Evolutionary conservation across 1,284 basidiomycete species (phyloP), one percentile per base, ranked within the genome.

Genomic region (Ustilago loliicola): DNA sequence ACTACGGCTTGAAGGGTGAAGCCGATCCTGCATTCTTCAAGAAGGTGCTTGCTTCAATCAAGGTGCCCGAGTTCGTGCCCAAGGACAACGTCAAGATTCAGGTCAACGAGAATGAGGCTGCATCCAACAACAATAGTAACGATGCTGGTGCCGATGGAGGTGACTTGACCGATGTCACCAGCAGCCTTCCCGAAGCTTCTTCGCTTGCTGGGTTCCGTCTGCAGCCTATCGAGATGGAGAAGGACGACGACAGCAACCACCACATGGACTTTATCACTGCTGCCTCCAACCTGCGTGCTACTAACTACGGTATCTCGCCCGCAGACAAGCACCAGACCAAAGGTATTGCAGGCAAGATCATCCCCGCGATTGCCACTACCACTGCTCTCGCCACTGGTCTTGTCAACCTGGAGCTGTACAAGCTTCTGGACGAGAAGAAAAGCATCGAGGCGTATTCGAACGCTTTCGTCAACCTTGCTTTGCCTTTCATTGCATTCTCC

Each of bases 261-360:
- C 97, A 99, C 88, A 98, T 99, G 86, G 97, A 98, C 88, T 99
- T 99, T 87, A 98, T 99, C 88, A 98, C 96, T 40, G 94, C 97
- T 7, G 94, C 97, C 3, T 98, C 96, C 58, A 99, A 99, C 89
- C 90, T 99, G 73, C 93, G 97, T 53, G 97, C 97, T 1, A 90
- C 92, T 88, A 99, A 99, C 89, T 99, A 99, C 88, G 92, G 89
- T 78, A 99, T 99, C 86, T 90, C 90, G 59, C 89, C 91, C 27
- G 95, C 96, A 15, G 95, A 98, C 88, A 91, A 92, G 66, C 96
- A 99, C 88, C 91, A 93, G 73, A 99, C 96, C 48, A 99, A 99
- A 89, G 94, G 97, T 86, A 98, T 99, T 84, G 98, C 97, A 3
- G 97, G 97, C 66, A 99, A 99, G 90, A 99, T 99, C 83, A 99